Evolutionary conservation across 495 filamentous ascomycete species (phyloP).

Genomic region (Penicillium malachiteum): DNA sequence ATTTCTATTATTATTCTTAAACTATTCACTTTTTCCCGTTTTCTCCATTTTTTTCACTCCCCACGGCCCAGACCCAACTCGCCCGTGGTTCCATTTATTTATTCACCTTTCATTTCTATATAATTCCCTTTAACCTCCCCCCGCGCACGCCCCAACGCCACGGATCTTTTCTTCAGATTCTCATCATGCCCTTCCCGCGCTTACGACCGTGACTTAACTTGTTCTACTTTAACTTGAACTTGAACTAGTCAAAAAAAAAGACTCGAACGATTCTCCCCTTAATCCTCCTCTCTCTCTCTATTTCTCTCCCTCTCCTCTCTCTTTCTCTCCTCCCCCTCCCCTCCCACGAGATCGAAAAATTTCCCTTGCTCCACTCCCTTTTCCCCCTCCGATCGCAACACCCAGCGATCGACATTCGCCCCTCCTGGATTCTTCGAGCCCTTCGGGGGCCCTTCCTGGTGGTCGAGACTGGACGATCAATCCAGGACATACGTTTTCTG

Average conservation of each 20-base stretch:
- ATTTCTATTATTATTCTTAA: background rate
- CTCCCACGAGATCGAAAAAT: background rate
- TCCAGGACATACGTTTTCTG: constrained; percentile 22
- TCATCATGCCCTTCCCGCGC: constrained; percentile 25
- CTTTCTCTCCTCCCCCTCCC: background rate
- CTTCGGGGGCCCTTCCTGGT: constrained; percentile 39
- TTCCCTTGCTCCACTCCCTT: constrained; percentile 7
- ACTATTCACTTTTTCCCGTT: background rate
- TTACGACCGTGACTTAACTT: constrained; percentile 22
- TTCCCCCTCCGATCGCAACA: constrained; percentile 31
- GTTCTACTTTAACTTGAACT: no score
- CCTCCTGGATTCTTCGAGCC: constrained; percentile 51
- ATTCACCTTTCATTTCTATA: constrained; percentile 8
- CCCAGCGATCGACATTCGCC: constrained; percentile 33
- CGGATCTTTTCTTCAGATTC: constrained; percentile 2
- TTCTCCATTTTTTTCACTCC: background rate
- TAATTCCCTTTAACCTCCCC: constrained; percentile 7
- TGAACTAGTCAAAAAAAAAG: no score
- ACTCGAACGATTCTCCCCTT: no score
- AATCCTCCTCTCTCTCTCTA: background rate
- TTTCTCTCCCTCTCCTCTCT: background rate
- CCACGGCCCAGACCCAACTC: constrained; percentile 5
- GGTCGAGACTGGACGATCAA: constrained; percentile 44
- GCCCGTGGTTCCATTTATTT: background rate
- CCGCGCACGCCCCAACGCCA: constrained; percentile 5